phyloP scores from a whole-genome alignment of 352 stramenopile species.

The Globisporangium nagaii region DNA sequence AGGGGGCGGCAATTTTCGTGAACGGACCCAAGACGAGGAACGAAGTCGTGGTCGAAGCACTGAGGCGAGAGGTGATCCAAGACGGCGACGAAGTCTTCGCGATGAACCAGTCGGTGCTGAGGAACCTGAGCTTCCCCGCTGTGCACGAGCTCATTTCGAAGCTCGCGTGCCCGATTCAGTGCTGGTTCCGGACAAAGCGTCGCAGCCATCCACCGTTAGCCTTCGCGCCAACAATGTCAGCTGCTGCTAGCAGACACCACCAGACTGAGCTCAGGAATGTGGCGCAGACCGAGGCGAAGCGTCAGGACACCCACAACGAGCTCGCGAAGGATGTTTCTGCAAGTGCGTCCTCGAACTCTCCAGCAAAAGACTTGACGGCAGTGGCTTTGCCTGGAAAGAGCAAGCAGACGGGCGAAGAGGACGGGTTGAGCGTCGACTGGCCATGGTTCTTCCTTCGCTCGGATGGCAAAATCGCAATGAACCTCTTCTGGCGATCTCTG shows the following conservation, averaged over 20 bases:
- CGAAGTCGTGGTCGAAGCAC: constrained; percentile 26
- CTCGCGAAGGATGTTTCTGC: not conserved
- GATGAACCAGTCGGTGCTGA: constrained; percentile 48
- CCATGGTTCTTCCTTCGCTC: constrained; percentile 74
- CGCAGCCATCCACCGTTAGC: not conserved
- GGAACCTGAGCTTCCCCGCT: constrained; percentile 18
- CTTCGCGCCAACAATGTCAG: not conserved
- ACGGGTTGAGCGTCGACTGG: constrained; percentile 53
- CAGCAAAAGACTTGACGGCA: not conserved
- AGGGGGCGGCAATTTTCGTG: constrained; percentile 20
- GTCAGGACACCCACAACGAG: not conserved
- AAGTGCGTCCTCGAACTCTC: not conserved
- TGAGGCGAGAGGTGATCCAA: constrained; percentile 45
- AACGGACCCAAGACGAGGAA: constrained; percentile 29
- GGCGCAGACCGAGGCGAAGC: not conserved
- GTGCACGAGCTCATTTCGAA: constrained; percentile 30
- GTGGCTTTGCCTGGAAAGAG: not conserved
- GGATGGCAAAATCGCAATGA: constrained; percentile 82
- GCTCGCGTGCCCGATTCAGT: constrained; percentile 33
- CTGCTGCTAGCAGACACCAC: not conserved
- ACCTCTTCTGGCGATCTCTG: constrained; percentile 73
- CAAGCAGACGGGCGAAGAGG: constrained; percentile 3
- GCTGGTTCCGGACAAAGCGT: constrained; percentile 54
- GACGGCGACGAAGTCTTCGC: constrained; percentile 60
- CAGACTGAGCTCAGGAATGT: not conserved